phyloP scores from a whole-genome alignment of 345 rosid genomes.

The Lumnitzera littorea region DNA sequence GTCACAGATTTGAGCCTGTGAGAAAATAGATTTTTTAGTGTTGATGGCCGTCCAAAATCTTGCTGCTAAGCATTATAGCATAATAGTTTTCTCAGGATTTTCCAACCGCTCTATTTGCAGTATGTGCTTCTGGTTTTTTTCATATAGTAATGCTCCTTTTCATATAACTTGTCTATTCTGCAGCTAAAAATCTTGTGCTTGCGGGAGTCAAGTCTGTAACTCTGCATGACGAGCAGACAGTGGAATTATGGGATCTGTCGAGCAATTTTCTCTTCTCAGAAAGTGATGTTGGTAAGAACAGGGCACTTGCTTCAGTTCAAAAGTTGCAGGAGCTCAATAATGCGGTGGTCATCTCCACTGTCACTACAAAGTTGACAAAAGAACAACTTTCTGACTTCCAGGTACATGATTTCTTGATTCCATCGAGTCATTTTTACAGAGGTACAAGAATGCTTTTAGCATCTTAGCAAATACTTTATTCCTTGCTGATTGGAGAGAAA shows the following conservation, averaged over 20 bases:
- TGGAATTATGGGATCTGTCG: slow-evolving; percentile 91
- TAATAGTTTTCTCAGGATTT: neutral
- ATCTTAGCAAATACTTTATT: neutral
- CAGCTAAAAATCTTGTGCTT: slow-evolving; percentile 95
- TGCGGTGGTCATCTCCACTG: slow-evolving; percentile 64
- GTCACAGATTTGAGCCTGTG: too few species aligned
- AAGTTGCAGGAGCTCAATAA: slow-evolving; percentile 96
- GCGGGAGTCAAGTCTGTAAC: slow-evolving; percentile 99
- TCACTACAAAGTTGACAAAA: slow-evolving; percentile 57
- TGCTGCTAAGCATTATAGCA: too few species aligned
- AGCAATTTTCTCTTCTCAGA: slow-evolving; percentile 80
- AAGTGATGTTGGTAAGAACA: slow-evolving; percentile 82
- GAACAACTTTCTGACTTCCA: slow-evolving; percentile 80
- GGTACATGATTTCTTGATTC: slow-evolving; percentile 27
- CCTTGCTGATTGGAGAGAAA: too few species aligned
- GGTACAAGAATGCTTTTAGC: neutral
- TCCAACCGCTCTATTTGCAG: neutral
- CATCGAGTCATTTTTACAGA: neutral
- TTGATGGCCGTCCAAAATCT: too few species aligned
- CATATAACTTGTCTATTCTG: slow-evolving; percentile 8
- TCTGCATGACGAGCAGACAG: slow-evolving; percentile 76
- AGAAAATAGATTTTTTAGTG: too few species aligned
- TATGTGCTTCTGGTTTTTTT: neutral
- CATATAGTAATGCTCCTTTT: neutral
- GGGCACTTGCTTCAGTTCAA: slow-evolving; percentile 90